Base-by-base conservation (phyloP, 208 protist species). In the Strigomonas culicis region DNA sequence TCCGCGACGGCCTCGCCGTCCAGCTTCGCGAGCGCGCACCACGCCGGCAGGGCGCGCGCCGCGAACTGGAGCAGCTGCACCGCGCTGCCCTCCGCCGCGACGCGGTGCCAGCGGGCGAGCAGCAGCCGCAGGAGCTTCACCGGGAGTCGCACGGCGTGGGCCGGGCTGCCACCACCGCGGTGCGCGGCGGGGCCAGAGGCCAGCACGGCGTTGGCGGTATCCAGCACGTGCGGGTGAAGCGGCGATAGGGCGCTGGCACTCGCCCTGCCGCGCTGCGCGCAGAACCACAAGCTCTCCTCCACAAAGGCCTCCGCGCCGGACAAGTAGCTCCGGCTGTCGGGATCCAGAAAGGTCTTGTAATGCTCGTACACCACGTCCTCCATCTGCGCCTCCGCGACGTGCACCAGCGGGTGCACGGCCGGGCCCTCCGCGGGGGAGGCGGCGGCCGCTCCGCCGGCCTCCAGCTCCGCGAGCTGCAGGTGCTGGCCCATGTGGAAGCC, bases 11-110 rank as follows among this genome's bases (percentile, higher is more conserved):
- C 21, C 36, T n/a, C 28, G 22, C 57, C 57, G 4, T 19, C 32
- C 22, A 61, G n/a, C 25, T 30, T 61, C 57, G 31, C 59, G 31
- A 63, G 11, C 8, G 41, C 30, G 21, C 31, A 34, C 59, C 59
- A 63, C 24, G 34, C 59, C 17, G 43, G 41, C 13, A 63, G 25
- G 31, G 59, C 59, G 25, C 1, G 27, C 27, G 19, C 19, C 19
- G 44, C 31, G 22, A 50, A 63, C 41, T 63, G 21, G n/a, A 51
- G 25, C 21, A 63, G 11, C n/a, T 36, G 24, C 36, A 22, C 25
- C 43, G 19, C n/a, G 27, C n/a, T 27, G 25, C 59, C 41, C 6
- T 63, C 49, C n/a, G 31, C 4, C 31, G 41, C 43, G 25, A 51
- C 25, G 1, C 17, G 17, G 24, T 21, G 25, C 59, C 59, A 63